Base-by-base conservation (phyloP, 1,139 yeast genomes). In the Scheffersomyces illinoinensis region DNA sequence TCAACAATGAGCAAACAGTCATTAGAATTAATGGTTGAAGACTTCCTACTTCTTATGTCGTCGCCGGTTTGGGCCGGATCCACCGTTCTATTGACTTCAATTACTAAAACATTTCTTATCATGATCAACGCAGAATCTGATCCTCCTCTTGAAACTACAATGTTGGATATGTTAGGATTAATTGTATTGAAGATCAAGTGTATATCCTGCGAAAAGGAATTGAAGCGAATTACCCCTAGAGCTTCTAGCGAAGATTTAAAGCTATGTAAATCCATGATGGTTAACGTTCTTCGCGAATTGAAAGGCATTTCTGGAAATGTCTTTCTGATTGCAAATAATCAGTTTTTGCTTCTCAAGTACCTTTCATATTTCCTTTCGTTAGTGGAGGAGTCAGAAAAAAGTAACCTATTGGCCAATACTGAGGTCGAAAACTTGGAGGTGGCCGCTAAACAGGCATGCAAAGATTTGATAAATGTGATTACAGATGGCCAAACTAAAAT, bases 21-120 rank as follows among this genome's bases (percentile, higher is more conserved):
- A 0, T 68, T 89, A 51, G 90, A 87, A 50, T 65, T 79, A 14
- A 75, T 88, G 43, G 65, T 87, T 2, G 84, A 83, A 51, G 96
- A 91, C 65, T 72, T 90, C 46, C 61, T 85, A 6, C 64, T 67
- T 0, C 72, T 89, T 57, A 66, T 89, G 2, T 69, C 75, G 3
- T 71, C 70, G 18, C 90, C 92, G 0, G 88, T 86, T 58, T 90
- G 89, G 85, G 79, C 91, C 0, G 84, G 85, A 0, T 77, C 87
- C 0, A 90, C 85, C 58, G 63, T 77, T 0, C 62, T 88, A 20
- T 69, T 88, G 5, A 69, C 71, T 4, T 74, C 85, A 0, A 61
- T 87, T 3, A 72, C 82, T 59, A 76, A 74, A 54, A 73, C 79
- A 4, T 66, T 85, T 20, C 66, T 86, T 53, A 65, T 64, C n/a